Percentiles rank a stretch among this genome's conserved stretches.
phyloP scores from a whole-genome alignment of 805 yeast species.

The Ogataea henricii region DNA sequence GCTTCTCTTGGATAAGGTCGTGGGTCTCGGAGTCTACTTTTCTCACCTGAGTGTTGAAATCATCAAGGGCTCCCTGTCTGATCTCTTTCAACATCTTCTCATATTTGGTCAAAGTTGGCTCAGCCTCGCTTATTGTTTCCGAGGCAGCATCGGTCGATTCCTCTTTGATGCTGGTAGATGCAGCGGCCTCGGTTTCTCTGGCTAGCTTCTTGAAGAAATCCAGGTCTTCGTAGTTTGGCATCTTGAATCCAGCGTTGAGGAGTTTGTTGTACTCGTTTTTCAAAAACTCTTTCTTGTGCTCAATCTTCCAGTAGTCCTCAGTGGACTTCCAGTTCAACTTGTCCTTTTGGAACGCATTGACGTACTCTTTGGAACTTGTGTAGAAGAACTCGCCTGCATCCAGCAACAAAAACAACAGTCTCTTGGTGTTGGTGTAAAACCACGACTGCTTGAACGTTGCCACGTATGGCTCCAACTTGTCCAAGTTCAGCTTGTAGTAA shows the following conservation, averaged over 20 bases:
- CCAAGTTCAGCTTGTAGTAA: conserved; percentile 14
- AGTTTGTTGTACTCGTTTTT: conserved; percentile 34
- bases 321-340: conserved; percentile 27
- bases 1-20: conserved; percentile 29
- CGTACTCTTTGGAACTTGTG: conserved; percentile 13
- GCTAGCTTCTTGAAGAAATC: conserved; percentile 25
- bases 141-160: conserved; percentile 15
- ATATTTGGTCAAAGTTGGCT: conserved; percentile 31
- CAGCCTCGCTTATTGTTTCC: conserved; percentile 12
- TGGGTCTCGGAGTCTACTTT: conserved; percentile 32
- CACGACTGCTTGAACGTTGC: conserved; percentile 15
- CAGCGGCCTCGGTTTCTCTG: conserved; percentile 7
- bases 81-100: conserved; percentile 38
- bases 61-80: conserved; percentile 39
- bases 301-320: conserved; percentile 30
- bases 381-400: conserved; percentile 10
- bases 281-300: conserved; percentile 35
- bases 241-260: conserved; percentile 32
- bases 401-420: conserved; percentile 3
- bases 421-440: conserved; percentile 12
- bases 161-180: conserved; percentile 8
- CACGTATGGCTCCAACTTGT: conserved; percentile 25
- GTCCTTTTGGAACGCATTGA: conserved; percentile 21
- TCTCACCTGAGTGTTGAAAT: conserved; percentile 41
- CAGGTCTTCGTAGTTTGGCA: conserved; percentile 28